Base-by-base conservation (phyloP, 805 yeast species). In the Candida chilensis region DNA sequence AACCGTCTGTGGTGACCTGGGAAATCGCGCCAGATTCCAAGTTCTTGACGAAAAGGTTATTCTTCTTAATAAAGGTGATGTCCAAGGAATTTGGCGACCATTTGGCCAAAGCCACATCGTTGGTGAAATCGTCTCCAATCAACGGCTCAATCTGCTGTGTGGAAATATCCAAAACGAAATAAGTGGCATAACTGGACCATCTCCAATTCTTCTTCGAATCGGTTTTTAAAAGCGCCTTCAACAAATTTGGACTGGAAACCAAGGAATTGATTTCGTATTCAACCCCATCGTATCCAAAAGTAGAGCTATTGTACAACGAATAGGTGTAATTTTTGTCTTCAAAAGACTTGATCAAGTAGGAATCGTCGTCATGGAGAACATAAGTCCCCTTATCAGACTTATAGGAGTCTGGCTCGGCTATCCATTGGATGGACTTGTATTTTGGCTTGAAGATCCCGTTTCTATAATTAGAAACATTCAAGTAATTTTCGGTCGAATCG, bases 31-130 rank as follows among this genome's bases (percentile, higher is more conserved):
- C 37, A 24, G 45, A 31, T 13, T 20, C 39, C 34, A 37, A 35
- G 20, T 71, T 63, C 32, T 67, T 68, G 6, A 82, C 42, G 46
- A 62, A 86, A n/a, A 87, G 66, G 45, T 86, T 75, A 52, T 82
- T 79, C 9, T 79, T 70, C 34, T 61, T 53, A 3, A 86, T 84
- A 43, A 68, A 84, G 0, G 90, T 79, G 30, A 86, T 52, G 26
- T 66, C 56, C 5, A 55, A 47, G 1, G 94, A 85, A 15, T 71
- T 64, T 20, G 96, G 94, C 4, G 92, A 70, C 81, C 92, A 85
- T 30, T 60, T 48, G 1, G 85, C 83, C 17, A 71, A 37, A 0
- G 78, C 48, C 0, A 66, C 40, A 10, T 41, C 34, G 7, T 37
- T 50, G 12, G 63, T 41, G 24, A 50, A 44, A 18, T 50, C 50